These are phyloP conservation scores for Penicillium sp. DNA, from an alignment of 2,329 filamentous ascomycete species.

Conservation along the genomic window DNA sequence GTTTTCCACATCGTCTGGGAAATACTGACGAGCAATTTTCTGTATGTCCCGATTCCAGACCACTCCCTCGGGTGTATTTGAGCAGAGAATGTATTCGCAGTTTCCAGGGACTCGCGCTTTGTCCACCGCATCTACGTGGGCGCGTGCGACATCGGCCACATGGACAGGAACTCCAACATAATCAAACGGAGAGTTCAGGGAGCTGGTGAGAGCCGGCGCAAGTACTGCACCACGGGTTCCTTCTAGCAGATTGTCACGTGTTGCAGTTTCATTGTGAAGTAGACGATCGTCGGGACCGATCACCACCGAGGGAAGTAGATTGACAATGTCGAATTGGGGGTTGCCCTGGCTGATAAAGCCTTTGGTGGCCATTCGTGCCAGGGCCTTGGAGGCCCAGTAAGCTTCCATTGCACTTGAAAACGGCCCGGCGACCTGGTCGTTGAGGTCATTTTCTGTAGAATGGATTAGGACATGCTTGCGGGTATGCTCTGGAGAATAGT, in stretches of 20 bases:
- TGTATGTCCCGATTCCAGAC: background rate
- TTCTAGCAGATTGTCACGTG: background rate
- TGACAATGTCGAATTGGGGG: background rate
- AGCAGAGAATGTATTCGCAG: background rate
- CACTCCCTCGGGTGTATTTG: background rate
- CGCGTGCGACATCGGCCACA: background rate
- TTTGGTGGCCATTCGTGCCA: slow-evolving; percentile 25
- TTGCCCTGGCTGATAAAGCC: slow-evolving; percentile 11
- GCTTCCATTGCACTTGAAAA: slow-evolving; percentile 25
- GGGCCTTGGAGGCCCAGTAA: slow-evolving; percentile 31
- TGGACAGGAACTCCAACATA: background rate
- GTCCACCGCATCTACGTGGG: background rate
- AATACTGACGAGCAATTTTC: background rate
- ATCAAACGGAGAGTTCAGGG: background rate
- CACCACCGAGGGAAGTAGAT: background rate
- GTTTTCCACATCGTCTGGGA: background rate
- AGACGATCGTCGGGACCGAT: background rate
- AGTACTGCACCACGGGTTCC: background rate
- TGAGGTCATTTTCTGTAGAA: background rate
- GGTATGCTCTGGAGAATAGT: background rate
- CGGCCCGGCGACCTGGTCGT: background rate
- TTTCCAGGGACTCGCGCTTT: background rate
- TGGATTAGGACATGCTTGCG: background rate
- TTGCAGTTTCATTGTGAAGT: background rate
- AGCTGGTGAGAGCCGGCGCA: background rate